Conservation (phyloP, 768 basidiomycete genomes). For the Lepiota venenata region DNA sequence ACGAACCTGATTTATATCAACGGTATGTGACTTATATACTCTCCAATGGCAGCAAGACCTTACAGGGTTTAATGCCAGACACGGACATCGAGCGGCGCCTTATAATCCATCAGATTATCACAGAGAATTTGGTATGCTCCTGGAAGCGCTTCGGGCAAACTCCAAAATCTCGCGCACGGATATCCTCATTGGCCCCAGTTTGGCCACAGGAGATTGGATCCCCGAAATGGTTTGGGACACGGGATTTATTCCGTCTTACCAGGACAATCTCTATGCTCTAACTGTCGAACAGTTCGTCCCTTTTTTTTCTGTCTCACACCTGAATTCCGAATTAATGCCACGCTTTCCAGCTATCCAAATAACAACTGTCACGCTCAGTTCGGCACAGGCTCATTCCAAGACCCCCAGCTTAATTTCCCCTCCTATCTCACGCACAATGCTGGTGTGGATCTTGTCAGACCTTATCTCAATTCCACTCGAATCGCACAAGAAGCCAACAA, state of each 20-base stretch:
- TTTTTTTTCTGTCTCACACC: neutral
- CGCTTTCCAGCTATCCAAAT: conserved; percentile 29
- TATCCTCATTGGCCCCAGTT: conserved; percentile 58
- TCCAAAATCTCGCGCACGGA: conserved; percentile 30
- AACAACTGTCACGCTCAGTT: conserved; percentile 61
- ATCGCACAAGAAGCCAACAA: conserved; percentile 40
- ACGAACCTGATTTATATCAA: conserved; percentile 77
- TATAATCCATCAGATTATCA: conserved; percentile 38
- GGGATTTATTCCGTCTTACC: conserved; percentile 43
- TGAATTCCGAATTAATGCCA: neutral
- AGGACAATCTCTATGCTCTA: conserved; percentile 29
- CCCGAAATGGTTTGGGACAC: conserved; percentile 47
- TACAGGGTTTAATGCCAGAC: neutral
- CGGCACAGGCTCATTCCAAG: conserved; percentile 31
- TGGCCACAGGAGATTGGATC: conserved; percentile 53
- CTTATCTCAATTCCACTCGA: conserved; percentile 47
- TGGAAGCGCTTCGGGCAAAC: conserved; percentile 34
- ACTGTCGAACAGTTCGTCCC: neutral
- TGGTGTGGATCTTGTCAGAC: conserved; percentile 42
- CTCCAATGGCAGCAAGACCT: conserved; percentile 12
- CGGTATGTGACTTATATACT: conserved; percentile 17
- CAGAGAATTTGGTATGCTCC: conserved; percentile 42
- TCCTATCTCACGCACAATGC: conserved; percentile 59
- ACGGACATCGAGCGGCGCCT: conserved; percentile 19
- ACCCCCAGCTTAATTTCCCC: conserved; percentile 47